A percentile compares a stretch with the other conserved stretches of the same genome.
Evolutionary conservation across 164 flowering plant genomes (phyloP).

Genomic region (Vitis cinerea): DNA sequence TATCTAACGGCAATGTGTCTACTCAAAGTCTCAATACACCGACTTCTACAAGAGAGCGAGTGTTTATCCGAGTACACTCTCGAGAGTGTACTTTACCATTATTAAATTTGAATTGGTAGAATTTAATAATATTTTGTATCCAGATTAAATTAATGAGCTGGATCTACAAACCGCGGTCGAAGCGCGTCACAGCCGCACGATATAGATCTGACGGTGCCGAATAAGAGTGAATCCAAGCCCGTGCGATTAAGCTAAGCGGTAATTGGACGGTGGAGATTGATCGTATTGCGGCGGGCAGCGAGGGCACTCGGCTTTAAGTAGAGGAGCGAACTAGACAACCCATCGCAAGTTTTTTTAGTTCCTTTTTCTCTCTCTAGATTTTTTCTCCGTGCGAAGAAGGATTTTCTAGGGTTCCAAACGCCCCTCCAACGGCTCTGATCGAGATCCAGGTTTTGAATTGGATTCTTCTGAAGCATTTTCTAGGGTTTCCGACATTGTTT

Average conservation of each 20-base stretch:
- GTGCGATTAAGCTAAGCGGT: not conserved
- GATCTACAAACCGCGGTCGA: no score
- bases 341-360: not conserved
- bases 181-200: slow-evolving; percentile 3
- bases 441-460: slow-evolving; percentile 39
- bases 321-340: slow-evolving; percentile 3
- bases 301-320: slow-evolving; percentile 27
- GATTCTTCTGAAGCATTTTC: slow-evolving; percentile 17
- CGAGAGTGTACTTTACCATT: no score
- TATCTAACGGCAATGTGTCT: no score
- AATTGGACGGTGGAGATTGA: slow-evolving; percentile 15
- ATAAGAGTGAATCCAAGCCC: not conserved
- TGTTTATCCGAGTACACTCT: no score
- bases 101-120: no score
- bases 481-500: slow-evolving; percentile 20
- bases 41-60: no score
- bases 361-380: not conserved
- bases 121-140: no score
- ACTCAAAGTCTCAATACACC: no score
- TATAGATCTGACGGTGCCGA: slow-evolving; percentile 1
- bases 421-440: slow-evolving; percentile 14
- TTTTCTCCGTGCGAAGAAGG: slow-evolving; percentile 9
- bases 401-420: slow-evolving; percentile 10
- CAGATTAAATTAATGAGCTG: no score
- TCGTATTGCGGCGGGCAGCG: slow-evolving; percentile 7